Base-by-base conservation (phyloP, 2,329 filamentous ascomycete species). In the Emmonsia crescens region DNA sequence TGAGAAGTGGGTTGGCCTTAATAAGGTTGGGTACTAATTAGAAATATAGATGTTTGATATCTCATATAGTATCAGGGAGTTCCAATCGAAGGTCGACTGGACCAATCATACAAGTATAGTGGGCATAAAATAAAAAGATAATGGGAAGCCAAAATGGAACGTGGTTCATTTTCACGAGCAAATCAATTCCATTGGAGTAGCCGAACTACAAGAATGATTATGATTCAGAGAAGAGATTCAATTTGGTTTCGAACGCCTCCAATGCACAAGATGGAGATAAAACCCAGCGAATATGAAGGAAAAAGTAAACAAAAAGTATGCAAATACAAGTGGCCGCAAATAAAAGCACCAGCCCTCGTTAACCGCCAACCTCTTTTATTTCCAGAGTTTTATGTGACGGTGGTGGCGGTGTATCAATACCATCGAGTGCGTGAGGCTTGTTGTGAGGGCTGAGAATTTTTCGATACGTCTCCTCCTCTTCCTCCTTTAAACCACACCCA, bases 401-500 rank as follows among this genome's bases (percentile, higher is more conserved):
- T 27, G 52, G 33, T 40, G 52, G 27, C 2, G 21, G 14, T 27
- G 16, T 49, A 5, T 61, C 51, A 6, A 57, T 60, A n/a, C 19
- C 29, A 24, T 60, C 44, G 27, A 52, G 31, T 10, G 44, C 46
- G 24, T 33, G 33, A n/a, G 59, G 29, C 12, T 36, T 49, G 31
- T 36, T 59, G 51, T 61, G 66, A 51, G 66, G 64, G 64, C 69
- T 66, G 5, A 77, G 66, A 46, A 72, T 65, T 38, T 68, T 62
- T 44, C 72, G 68, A 68, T 80, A 80, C 14, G 74, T 68, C n/a
- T 70, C 64, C 46, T 76, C 72, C 63, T 78, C 76, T 33, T 75
- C 73, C 42, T 76, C 74, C 63, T 77, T 78, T 59, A 79, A 67
- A 5, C 77, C 77, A 64, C 71, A 74, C 16, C 77, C 76, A 1